Evolutionary conservation across 1,284 basidiomycete species (phyloP).

Genomic region (Anthracocystis panici-leucophaei): DNA sequence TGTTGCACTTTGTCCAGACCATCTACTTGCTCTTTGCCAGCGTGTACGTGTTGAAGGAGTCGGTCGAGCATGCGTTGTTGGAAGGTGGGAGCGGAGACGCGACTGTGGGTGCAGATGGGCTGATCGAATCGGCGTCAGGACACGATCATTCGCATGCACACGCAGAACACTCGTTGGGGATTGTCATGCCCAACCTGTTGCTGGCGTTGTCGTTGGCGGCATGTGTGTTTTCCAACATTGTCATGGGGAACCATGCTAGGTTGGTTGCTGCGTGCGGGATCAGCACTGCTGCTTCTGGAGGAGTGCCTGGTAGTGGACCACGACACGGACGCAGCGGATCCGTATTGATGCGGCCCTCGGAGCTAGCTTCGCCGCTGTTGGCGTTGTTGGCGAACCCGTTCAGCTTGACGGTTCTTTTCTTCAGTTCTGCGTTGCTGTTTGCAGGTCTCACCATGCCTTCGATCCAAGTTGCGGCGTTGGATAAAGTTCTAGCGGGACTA

Average conservation of each 20-base stretch:
- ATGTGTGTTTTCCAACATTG: slow-evolving; percentile 56
- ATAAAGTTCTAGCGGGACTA: slow-evolving; percentile 67
- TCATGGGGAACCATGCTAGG: slow-evolving; percentile 63
- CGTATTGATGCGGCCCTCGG: slow-evolving; percentile 55
- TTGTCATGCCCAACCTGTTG: slow-evolving; percentile 53
- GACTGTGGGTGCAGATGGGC: neutral
- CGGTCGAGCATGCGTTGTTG: slow-evolving; percentile 73
- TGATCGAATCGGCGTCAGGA: slow-evolving; percentile 33
- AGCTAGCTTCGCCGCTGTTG: slow-evolving; percentile 49
- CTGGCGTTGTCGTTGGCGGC: slow-evolving; percentile 50
- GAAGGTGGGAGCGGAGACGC: slow-evolving; percentile 39
- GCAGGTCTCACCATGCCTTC: slow-evolving; percentile 59
- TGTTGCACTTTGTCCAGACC: slow-evolving; percentile 85
- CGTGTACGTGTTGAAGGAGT: slow-evolving; percentile 93
- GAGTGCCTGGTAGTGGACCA: slow-evolving; percentile 30
- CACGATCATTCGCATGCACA: slow-evolving; percentile 54
- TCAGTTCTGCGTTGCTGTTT: slow-evolving; percentile 55
- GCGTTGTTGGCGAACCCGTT: slow-evolving; percentile 66
- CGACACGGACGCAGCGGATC: slow-evolving; percentile 53
- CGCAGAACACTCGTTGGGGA: slow-evolving; percentile 46
- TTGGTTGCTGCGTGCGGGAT: slow-evolving; percentile 67
- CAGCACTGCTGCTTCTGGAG: slow-evolving; percentile 55
- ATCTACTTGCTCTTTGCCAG: slow-evolving; percentile 90
- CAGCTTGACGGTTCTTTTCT: slow-evolving; percentile 66
- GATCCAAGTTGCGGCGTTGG: slow-evolving; percentile 64